Conservation (phyloP, 768 basidiomycete genomes). For the Rhizopogon salebrosus region DNA sequence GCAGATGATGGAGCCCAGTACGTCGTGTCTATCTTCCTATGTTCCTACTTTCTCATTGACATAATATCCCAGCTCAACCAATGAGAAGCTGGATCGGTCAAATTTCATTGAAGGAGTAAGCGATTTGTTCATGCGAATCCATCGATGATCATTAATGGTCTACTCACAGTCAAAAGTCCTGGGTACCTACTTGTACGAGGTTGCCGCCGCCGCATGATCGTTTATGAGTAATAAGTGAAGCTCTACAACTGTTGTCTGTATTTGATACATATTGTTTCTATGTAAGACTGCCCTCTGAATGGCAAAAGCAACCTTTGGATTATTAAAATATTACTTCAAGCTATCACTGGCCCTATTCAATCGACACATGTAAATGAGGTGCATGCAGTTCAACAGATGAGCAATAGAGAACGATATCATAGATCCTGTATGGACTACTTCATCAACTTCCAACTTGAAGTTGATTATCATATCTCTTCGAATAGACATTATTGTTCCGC, state of each 20-base stretch:
- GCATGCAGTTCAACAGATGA: no score
- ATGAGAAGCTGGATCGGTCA: slow-evolving; percentile 88
- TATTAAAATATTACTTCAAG: no score
- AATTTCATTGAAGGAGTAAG: slow-evolving; percentile 87
- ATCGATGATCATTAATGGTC: not conserved
- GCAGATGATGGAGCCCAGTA: slow-evolving; percentile 94
- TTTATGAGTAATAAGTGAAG: not conserved
- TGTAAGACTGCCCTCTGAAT: not conserved
- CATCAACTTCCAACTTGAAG: no score
- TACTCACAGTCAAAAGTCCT: slow-evolving; percentile 26
- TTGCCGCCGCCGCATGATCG: slow-evolving; percentile 18
- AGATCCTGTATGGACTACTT: no score
- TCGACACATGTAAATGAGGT: no score
- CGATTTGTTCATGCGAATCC: slow-evolving; percentile 2
- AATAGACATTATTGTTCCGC: no score
- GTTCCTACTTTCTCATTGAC: not conserved
- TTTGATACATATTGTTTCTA: not conserved
- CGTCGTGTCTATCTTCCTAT: slow-evolving; percentile 23
- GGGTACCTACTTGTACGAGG: slow-evolving; percentile 27
- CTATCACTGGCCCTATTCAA: no score
- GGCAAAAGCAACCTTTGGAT: not conserved
- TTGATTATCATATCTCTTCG: no score
- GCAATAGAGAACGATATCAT: no score
- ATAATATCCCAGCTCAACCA: slow-evolving; percentile 59
- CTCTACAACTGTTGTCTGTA: not conserved